Conservation (phyloP, 2,329 filamentous ascomycete genomes). For the Hortaea sp. region DNA sequence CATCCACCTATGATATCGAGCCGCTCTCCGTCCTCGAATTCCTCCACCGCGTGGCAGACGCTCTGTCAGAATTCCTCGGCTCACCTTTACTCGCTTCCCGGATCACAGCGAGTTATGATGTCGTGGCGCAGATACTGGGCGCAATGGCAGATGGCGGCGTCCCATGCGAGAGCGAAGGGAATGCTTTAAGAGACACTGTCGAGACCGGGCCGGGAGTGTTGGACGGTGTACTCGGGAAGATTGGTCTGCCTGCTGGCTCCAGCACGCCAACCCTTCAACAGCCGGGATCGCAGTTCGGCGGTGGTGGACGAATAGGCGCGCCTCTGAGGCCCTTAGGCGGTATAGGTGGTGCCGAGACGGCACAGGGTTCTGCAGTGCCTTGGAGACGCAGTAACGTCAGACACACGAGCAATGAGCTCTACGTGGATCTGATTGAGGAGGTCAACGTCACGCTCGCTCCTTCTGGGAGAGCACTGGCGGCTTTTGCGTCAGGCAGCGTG, state of each 20-base stretch:
- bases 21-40: constrained; percentile 88
- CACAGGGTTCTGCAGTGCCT: constrained; percentile 50
- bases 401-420: constrained; percentile 94
- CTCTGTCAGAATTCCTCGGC: constrained; percentile 87
- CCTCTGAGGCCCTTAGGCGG: constrained; percentile 1
- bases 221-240: constrained; percentile 77
- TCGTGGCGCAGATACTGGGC: constrained; percentile 80
- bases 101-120: constrained; percentile 84
- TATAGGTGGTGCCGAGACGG: constrained; percentile 14
- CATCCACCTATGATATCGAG: constrained; percentile 76
- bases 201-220: constrained; percentile 77
- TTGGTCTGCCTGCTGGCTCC: constrained; percentile 56
- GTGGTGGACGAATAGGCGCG: background rate
- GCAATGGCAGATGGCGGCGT: constrained; percentile 95
- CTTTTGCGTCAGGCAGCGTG: constrained; percentile 83
- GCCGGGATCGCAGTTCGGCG: background rate
- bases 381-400: constrained; percentile 89
- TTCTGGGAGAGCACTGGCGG: constrained; percentile 75
- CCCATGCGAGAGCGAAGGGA: constrained; percentile 85
- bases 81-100: constrained; percentile 75
- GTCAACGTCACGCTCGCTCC: constrained; percentile 81
- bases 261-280: constrained; percentile 15
- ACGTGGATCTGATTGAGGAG: constrained; percentile 90
- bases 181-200: constrained; percentile 81
- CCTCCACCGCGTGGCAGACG: constrained; percentile 83